Evolutionary conservation across 768 basidiomycete genomes (phyloP).

Genomic region (Pulveroboletus sp.): DNA sequence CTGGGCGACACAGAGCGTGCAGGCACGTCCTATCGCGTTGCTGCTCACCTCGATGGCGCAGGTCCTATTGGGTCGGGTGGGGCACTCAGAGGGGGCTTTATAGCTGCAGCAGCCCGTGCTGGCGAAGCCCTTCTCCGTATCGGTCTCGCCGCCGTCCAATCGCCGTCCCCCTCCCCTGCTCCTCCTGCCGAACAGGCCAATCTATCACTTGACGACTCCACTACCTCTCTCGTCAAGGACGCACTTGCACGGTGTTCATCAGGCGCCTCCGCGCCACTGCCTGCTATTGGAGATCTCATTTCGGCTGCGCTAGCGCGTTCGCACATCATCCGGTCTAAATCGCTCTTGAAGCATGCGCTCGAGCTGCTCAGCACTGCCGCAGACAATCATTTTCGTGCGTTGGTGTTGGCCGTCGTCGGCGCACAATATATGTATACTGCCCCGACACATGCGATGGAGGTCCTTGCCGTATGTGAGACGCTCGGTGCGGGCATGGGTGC

Average conservation of each 20-base stretch:
- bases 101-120: slow-evolving; percentile 45
- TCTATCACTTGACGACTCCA: slow-evolving; percentile 14
- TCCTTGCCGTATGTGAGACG: slow-evolving; percentile 64
- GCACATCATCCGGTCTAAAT: slow-evolving; percentile 29
- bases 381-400: slow-evolving; percentile 70
- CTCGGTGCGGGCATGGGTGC: slow-evolving; percentile 66
- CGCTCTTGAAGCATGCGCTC: slow-evolving; percentile 55
- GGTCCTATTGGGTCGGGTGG: slow-evolving; percentile 21
- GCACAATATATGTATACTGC: slow-evolving; percentile 71
- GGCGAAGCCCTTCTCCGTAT: slow-evolving; percentile 49
- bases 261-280: slow-evolving; percentile 16
- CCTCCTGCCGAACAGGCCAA: not conserved
- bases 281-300: slow-evolving; percentile 12
- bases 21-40: slow-evolving; percentile 56
- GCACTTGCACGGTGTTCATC: slow-evolving; percentile 24
- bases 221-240: slow-evolving; percentile 21
- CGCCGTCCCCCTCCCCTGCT: not conserved
- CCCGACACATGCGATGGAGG: slow-evolving; percentile 59
- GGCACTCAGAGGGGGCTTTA: slow-evolving; percentile 33
- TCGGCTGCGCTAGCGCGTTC: slow-evolving; percentile 18
- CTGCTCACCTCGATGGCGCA: slow-evolving; percentile 44
- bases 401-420: slow-evolving; percentile 62
- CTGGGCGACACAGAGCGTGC: slow-evolving; percentile 51
- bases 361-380: slow-evolving; percentile 50
- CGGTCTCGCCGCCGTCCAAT: slow-evolving; percentile 32